Percentiles rank a stretch among this genome's conserved stretches.
Conservation (phyloP, 495 filamentous ascomycete species). For the Lophium mytilinum region DNA sequence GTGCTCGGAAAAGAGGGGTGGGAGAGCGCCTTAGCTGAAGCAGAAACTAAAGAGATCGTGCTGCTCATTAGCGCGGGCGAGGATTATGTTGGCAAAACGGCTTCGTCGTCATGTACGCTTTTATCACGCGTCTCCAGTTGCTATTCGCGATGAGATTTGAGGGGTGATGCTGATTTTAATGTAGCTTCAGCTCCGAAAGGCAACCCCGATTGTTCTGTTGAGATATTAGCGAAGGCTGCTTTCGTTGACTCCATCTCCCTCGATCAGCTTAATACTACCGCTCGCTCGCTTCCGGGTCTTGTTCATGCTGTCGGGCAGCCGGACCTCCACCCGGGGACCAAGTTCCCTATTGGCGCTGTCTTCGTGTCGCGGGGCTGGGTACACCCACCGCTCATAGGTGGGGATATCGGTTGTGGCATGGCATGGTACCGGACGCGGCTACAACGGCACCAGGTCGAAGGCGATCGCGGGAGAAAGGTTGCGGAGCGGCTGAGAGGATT, state of each 20-base stretch:
- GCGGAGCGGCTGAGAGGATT: conserved; percentile 33
- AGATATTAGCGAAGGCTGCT: conserved; percentile 23
- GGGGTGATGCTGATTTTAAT: neutral
- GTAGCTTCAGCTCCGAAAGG: neutral
- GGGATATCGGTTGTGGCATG: conserved; percentile 39
- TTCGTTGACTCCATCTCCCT: conserved; percentile 27
- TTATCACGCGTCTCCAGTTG: neutral
- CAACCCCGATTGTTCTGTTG: conserved; percentile 7
- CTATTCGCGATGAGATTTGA: neutral
- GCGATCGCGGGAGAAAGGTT: conserved; percentile 28
- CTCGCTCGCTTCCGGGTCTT: conserved; percentile 29
- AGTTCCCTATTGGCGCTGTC: conserved; percentile 35
- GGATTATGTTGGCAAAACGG: conserved; percentile 29
- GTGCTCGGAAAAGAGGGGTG: conserved; percentile 27
- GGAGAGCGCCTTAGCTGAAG: conserved; percentile 14
- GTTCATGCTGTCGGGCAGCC: conserved; percentile 33
- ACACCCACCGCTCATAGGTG: conserved; percentile 36
- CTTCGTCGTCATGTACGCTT: neutral
- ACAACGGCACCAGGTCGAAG: conserved; percentile 26
- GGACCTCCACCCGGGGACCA: conserved; percentile 35
- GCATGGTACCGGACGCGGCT: conserved; percentile 33
- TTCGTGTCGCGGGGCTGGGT: conserved; percentile 34
- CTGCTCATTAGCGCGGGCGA: conserved; percentile 32
- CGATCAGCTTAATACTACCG: conserved; percentile 29
- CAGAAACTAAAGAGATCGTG: conserved; percentile 23